These are phyloP conservation scores for Chytriomyces sp. DNA, from an alignment of 192 early-diverging fungal genomes.

Conservation along the genomic window DNA sequence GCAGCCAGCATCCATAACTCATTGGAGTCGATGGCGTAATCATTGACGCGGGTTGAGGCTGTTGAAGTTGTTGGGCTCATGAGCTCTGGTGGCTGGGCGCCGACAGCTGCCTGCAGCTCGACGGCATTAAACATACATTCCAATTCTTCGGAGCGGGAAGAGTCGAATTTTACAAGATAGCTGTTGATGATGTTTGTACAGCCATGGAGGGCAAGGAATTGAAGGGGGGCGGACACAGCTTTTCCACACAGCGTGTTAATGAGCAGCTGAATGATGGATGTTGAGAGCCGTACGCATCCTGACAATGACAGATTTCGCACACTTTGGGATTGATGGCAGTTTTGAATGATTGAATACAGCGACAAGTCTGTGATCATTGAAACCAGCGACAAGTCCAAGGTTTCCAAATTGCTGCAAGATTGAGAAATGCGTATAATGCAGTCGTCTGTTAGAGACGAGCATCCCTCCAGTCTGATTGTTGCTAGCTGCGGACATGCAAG, in stretches of 20 bases:
- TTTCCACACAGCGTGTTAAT: neutral
- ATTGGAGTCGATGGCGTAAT: constrained; percentile 19
- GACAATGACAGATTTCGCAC: constrained; percentile 6
- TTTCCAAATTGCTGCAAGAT: neutral
- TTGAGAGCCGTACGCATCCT: neutral
- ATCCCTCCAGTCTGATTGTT: constrained; percentile 34
- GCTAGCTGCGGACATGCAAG: constrained; percentile 27
- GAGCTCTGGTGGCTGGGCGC: neutral
- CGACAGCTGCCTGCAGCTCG: constrained; percentile 13
- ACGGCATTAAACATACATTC: constrained; percentile 21
- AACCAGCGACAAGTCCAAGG: constrained; percentile 21
- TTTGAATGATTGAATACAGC: constrained; percentile 8
- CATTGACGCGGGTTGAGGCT: neutral
- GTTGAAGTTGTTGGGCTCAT: neutral
- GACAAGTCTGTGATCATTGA: constrained; percentile 29
- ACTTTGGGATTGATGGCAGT: neutral
- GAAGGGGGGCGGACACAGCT: neutral
- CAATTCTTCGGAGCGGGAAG: neutral
- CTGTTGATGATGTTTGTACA: neutral
- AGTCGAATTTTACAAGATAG: constrained; percentile 18
- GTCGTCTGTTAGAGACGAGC: constrained; percentile 34
- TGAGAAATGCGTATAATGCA: constrained; percentile 23
- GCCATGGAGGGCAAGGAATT: constrained; percentile 22
- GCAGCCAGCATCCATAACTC: constrained; percentile 32
- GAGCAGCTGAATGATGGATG: constrained; percentile 3